Percentiles rank a stretch among this genome's conserved stretches.
These are phyloP conservation scores for Sporothrix curviconia DNA, from an alignment of 2,329 filamentous ascomycete species.

Conservation along the genomic window DNA sequence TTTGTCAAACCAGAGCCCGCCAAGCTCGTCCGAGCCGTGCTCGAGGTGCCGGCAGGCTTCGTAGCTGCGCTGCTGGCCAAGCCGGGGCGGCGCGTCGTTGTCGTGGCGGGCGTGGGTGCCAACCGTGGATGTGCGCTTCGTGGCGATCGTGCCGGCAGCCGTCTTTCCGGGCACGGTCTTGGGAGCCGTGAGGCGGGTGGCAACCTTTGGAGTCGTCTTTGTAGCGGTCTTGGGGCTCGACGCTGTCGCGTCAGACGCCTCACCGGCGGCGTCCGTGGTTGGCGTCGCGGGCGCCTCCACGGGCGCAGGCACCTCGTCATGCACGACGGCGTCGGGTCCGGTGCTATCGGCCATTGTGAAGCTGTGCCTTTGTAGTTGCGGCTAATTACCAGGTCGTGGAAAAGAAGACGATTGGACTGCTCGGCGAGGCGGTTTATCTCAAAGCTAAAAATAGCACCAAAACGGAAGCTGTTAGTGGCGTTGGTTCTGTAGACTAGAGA, in stretches of 20 bases:
- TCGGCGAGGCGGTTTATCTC: background rate
- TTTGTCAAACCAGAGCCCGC: slow-evolving; percentile 25
- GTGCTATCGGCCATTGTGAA: slow-evolving; percentile 31
- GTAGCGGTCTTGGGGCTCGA: slow-evolving; percentile 16
- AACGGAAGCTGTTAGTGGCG: background rate
- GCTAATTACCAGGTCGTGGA: no score
- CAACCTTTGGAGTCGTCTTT: slow-evolving; percentile 17
- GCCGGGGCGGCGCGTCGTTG: slow-evolving; percentile 22
- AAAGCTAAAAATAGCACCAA: slow-evolving; percentile 2
- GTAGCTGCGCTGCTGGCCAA: slow-evolving; percentile 23
- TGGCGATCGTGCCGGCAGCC: background rate
- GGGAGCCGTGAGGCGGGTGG: slow-evolving; percentile 21
- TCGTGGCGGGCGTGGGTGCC: slow-evolving; percentile 10
- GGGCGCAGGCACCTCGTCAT: slow-evolving; percentile 21
- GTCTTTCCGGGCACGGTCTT: slow-evolving; percentile 20
- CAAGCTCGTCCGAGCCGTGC: slow-evolving; percentile 23
- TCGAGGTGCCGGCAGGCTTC: slow-evolving; percentile 26
- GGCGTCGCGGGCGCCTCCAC: slow-evolving; percentile 13
- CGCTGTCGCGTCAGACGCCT: slow-evolving; percentile 5
- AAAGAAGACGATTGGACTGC: no score
- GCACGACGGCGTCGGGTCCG: slow-evolving; percentile 25
- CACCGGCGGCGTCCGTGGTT: slow-evolving; percentile 12
- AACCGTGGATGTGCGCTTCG: slow-evolving; percentile 21
- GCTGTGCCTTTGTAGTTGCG: background rate
- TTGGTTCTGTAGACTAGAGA: background rate